Evolutionary conservation across 1,284 basidiomycete genomes (phyloP), one percentile per base, ranked within the genome.

Genomic region (Ganoderma sinense): DNA sequence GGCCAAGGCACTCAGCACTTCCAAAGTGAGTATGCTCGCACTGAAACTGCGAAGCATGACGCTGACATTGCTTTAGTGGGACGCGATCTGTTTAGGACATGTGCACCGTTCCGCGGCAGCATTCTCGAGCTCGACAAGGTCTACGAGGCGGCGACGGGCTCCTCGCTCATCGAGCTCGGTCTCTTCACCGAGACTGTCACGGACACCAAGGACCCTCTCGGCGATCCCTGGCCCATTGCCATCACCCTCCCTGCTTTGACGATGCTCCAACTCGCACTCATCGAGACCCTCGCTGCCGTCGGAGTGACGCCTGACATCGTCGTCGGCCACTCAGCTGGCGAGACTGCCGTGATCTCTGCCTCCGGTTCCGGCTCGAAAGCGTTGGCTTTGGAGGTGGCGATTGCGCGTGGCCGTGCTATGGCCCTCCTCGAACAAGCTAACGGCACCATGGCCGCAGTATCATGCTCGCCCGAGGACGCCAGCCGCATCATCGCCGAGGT

Each of bases 1-100:
- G 84, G 84, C 14, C 84, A 85, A 73, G 84, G 84, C 1, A 83
- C 84, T 8, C 84, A 85, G 65, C 81, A 85, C 70, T 70, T 80
- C 60, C 66, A 78, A 33, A 84, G 81, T 81, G 48, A 36, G 69
- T 70, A 8, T 18, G 7, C 20, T 7, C 18, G 10, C 18, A 18
- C 8, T 55, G 6, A 16, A 6, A 14, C 18, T 1, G 13, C 18
- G 5, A 16, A 26, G 29, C 2, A 20, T 20, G 16, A 33, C 18
- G 31, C 31, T 56, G 18, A 56, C 29, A 8, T 45, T 29, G 14
- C 36, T 39, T 5, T 40, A 82, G 81, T 86, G 84, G 84, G 84
- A 11, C 78, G 82, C 13, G 74, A 84, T 51, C 74, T 86, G 7
- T 85, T 82, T 74, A 40, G 69, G 36, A 65, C 64, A 0, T 84